A percentile compares a stretch with the other conserved stretches of the same genome.
Conservation (phyloP, 2,329 filamentous ascomycete species). For the Zalaria sp. region DNA sequence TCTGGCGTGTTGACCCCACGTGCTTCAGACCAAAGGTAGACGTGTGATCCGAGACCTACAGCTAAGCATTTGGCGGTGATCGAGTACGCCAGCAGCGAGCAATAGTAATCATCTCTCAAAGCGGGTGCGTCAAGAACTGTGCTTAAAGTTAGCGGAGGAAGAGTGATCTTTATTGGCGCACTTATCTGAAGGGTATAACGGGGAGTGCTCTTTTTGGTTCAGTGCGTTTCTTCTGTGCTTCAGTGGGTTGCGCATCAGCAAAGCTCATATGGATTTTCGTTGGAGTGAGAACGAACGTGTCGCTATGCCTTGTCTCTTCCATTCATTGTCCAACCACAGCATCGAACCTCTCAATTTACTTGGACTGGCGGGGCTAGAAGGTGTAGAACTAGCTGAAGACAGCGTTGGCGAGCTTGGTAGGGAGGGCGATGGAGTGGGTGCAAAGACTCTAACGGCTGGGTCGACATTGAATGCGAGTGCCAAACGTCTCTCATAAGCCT, state of each 20-base stretch:
- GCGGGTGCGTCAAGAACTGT: slow-evolving; percentile 78
- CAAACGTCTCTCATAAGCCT: slow-evolving; percentile 59
- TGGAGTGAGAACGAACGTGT: slow-evolving; percentile 6
- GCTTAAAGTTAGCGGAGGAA: slow-evolving; percentile 17
- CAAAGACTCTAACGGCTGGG: slow-evolving; percentile 50
- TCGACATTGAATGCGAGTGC: slow-evolving; percentile 74
- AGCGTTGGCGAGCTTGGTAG: not conserved
- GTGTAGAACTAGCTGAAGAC: not conserved
- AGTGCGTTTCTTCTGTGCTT: slow-evolving; percentile 14
- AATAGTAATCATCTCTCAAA: slow-evolving; percentile 92
- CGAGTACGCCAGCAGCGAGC: slow-evolving; percentile 79
- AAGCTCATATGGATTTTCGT: slow-evolving; percentile 7
- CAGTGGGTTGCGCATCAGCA: not conserved
- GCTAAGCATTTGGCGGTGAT: slow-evolving; percentile 60
- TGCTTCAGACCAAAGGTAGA: slow-evolving; percentile 82
- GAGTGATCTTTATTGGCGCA: slow-evolving; percentile 7
- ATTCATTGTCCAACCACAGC: slow-evolving; percentile 27
- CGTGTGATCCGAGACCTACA: slow-evolving; percentile 62
- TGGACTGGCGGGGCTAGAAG: slow-evolving; percentile 1
- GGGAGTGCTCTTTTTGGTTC: slow-evolving; percentile 38
- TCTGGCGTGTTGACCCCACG: slow-evolving; percentile 49
- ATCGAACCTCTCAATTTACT: not conserved
- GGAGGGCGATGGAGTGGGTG: not conserved
- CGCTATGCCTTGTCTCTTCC: slow-evolving; percentile 14
- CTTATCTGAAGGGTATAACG: slow-evolving; percentile 62